Conservation (phyloP, 768 basidiomycete species). For the Termitomyces sp. region DNA sequence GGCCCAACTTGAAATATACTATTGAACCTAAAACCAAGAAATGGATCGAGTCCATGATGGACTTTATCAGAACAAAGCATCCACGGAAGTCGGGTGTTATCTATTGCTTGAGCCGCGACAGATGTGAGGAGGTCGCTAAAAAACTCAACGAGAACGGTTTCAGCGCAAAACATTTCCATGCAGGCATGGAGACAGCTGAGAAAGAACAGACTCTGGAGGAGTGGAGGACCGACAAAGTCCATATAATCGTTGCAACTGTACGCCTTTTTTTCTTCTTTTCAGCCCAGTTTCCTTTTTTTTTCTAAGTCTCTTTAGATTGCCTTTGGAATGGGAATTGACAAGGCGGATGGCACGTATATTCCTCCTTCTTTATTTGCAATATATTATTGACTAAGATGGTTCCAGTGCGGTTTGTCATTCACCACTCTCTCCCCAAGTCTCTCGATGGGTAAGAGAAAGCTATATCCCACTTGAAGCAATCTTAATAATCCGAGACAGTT, state of each 20-base stretch:
- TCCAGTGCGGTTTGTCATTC: slow-evolving; percentile 91
- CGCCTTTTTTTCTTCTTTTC: slow-evolving; percentile 15
- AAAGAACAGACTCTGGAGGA: slow-evolving; percentile 58
- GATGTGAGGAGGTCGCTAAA: slow-evolving; percentile 79
- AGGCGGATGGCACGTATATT: slow-evolving; percentile 57
- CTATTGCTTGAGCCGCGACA: slow-evolving; percentile 69
- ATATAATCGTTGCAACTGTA: slow-evolving; percentile 93
- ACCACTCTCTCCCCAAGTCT: slow-evolving; percentile 76
- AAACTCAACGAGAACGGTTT: slow-evolving; percentile 59
- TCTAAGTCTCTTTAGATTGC: slow-evolving; percentile 56
- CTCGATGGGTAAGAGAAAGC: slow-evolving; percentile 66
- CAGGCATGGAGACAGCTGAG: slow-evolving; percentile 62
- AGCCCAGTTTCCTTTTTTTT: neutral
- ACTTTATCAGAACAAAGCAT: slow-evolving; percentile 62
- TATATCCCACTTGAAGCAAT: neutral
- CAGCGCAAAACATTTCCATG: slow-evolving; percentile 81
- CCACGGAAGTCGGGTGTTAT: slow-evolving; percentile 72
- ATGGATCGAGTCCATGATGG: slow-evolving; percentile 57
- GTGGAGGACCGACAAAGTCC: slow-evolving; percentile 71
- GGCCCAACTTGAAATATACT: slow-evolving; percentile 83
- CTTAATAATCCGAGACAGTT: slow-evolving; percentile 36
- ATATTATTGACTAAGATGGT: slow-evolving; percentile 1
- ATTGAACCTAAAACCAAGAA: slow-evolving; percentile 43
- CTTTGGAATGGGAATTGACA: slow-evolving; percentile 98
- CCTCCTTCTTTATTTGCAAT: neutral